Evolutionary conservation across 2,329 filamentous ascomycete genomes (phyloP).

Genomic region (Penicillium polonicum): DNA sequence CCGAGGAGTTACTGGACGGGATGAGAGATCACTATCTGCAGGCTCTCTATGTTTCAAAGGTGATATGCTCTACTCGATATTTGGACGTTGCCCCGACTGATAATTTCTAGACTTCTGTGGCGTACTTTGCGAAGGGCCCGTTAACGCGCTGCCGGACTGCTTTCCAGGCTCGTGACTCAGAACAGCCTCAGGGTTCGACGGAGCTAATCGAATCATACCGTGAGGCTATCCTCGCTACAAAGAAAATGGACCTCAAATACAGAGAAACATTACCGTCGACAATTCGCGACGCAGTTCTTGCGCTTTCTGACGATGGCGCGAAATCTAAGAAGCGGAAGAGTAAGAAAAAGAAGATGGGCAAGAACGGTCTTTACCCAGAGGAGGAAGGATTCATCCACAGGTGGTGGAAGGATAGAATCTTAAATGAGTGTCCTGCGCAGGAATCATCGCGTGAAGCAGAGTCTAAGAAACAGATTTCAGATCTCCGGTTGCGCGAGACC

Average conservation of each 20-base stretch:
- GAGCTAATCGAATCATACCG: conserved; percentile 42
- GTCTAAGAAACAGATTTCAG: conserved; percentile 42
- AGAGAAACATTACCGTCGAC: conserved; percentile 44
- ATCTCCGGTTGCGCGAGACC: conserved; percentile 49
- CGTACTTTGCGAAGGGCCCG: conserved; percentile 54
- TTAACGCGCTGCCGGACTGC: conserved; percentile 47
- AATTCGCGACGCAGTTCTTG: conserved; percentile 39
- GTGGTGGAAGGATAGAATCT: conserved; percentile 48
- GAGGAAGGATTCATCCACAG: conserved; percentile 44
- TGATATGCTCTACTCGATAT: conserved; percentile 12
- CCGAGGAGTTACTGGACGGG: conserved; percentile 38
- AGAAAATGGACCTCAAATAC: conserved; percentile 51
- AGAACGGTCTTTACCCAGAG: conserved; percentile 48
- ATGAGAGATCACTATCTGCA: conserved; percentile 44
- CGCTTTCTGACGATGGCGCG: conserved; percentile 38
- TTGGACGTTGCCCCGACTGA: conserved; percentile 14
- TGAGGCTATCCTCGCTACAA: conserved; percentile 44
- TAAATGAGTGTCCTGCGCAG: conserved; percentile 17
- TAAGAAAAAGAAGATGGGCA: conserved; percentile 46
- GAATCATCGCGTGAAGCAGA: conserved; percentile 38
- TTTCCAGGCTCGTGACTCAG: conserved; percentile 33
- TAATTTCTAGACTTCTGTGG: conserved; percentile 45
- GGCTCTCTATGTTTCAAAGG: conserved; percentile 46
- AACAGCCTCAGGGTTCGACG: conserved; percentile 21
- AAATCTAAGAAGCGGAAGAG: conserved; percentile 33